Conservation (phyloP, 2,329 filamentous ascomycete genomes). For the Cytospora paraplurivora region DNA sequence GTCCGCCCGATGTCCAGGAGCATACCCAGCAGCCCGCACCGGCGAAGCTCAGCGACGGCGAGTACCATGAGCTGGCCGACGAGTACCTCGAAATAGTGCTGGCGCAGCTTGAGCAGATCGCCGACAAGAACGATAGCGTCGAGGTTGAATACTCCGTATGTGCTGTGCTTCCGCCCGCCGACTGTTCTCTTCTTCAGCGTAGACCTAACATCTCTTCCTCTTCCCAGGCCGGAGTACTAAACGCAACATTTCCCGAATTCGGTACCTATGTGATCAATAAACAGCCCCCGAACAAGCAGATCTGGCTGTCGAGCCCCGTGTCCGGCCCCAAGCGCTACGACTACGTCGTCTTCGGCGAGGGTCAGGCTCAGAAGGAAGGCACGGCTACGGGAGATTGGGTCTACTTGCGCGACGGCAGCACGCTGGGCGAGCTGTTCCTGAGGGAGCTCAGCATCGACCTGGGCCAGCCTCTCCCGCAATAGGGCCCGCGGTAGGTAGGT, state of each 20-base stretch:
- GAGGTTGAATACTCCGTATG: constrained; percentile 89
- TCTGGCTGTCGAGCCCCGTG: constrained; percentile 91
- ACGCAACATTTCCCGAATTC: constrained; percentile 66
- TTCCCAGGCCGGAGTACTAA: constrained; percentile 79
- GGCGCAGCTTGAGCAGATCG: constrained; percentile 67
- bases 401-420: constrained; percentile 81
- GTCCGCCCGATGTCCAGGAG: constrained; percentile 45
- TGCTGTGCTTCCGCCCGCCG: constrained; percentile 30
- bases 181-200: not conserved
- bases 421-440: constrained; percentile 70
- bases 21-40: constrained; percentile 42
- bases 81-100: constrained; percentile 66
- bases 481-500: constrained; percentile 9
- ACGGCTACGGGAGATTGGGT: constrained; percentile 78
- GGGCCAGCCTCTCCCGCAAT: constrained; percentile 32
- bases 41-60: constrained; percentile 65
- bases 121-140: constrained; percentile 73
- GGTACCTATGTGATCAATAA: constrained; percentile 97
- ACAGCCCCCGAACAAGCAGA: constrained; percentile 95
- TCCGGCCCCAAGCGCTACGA: constrained; percentile 94
- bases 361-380: constrained; percentile 78
- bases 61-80: constrained; percentile 81
- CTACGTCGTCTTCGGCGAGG: constrained; percentile 75
- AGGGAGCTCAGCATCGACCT: constrained; percentile 75
- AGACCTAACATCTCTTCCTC: constrained; percentile 20